Evolutionary conservation across 2,329 filamentous ascomycete species (phyloP).

Genomic region (Hypoxylon sp.): DNA sequence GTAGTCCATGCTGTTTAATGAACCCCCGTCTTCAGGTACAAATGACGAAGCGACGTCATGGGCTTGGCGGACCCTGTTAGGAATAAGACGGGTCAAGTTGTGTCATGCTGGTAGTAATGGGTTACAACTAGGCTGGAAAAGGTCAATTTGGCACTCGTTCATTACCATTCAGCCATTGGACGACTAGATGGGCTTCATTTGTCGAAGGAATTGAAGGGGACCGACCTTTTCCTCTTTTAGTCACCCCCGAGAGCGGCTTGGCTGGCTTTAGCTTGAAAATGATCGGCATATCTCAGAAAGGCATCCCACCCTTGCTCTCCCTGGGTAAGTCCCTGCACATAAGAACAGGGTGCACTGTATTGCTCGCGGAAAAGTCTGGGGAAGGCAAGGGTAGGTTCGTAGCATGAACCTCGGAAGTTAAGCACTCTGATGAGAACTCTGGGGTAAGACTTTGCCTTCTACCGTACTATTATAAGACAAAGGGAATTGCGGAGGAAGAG

Average conservation of each 20-base stretch:
- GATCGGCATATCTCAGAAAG: conserved; percentile 49
- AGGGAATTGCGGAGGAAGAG: background rate
- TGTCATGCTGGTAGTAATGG: conserved; percentile 18
- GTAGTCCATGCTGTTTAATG: conserved; percentile 9
- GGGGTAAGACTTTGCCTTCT: background rate
- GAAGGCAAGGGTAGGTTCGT: conserved; percentile 50
- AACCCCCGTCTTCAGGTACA: conserved; percentile 26
- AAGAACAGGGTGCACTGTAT: conserved; percentile 41
- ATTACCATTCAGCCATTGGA: conserved; percentile 35
- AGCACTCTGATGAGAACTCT: conserved; percentile 8
- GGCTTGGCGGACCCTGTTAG: conserved; percentile 25
- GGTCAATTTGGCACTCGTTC: conserved; percentile 30
- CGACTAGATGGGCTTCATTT: conserved; percentile 39
- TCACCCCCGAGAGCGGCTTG: conserved; percentile 28
- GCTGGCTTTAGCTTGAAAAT: conserved; percentile 29
- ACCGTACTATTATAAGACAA: conserved; percentile 1
- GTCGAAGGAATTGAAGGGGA: conserved; percentile 40
- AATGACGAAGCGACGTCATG: conserved; percentile 42
- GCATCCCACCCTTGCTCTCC: conserved; percentile 42
- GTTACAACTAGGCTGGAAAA: conserved; percentile 24
- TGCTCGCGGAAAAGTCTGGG: conserved; percentile 50
- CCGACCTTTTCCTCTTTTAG: conserved; percentile 42
- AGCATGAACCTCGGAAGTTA: conserved; percentile 24
- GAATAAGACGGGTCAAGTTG: conserved; percentile 25
- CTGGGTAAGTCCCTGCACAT: conserved; percentile 35